Evolutionary conservation across 2,329 filamentous ascomycete species (phyloP), one percentile per base, ranked within the genome.

Genomic region (Colletotrichum spinosum): DNA sequence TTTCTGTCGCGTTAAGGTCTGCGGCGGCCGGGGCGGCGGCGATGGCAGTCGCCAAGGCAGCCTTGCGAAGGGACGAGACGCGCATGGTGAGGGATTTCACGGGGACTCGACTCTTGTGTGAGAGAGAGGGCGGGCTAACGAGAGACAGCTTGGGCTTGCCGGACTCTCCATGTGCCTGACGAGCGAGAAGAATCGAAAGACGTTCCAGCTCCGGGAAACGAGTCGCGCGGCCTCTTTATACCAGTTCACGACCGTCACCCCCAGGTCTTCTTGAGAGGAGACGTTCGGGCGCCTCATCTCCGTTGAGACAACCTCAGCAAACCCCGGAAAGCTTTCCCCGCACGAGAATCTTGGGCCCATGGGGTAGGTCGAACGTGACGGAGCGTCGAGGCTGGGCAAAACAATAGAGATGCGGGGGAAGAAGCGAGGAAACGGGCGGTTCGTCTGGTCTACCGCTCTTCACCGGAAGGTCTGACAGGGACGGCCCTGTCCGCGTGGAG

Each of bases 1-100:
- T 76, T 60, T 78, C 75, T 33, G 70, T 81, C 48, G 76, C 75
- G 60, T 73, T 74, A 67, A 77, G 68, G 51, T 68, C 63, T 4
- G 74, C 75, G 3, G 67, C 41, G 3, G 69, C 72, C 62, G 53
- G 45, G 41, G 33, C 41, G 6, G 60, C 41, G 15, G 60, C 52
- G 11, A 62, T 8, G 35, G 50, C 55, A 17, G 53, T 17, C 15
- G 46, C 56, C 34, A 65, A 39, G 41, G 45, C 60, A 15, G 64
- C 53, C 39, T 39, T 34, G 35, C 57, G 57, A 37, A 62, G 25
- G 51, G 35, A 42, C 13, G 52, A 62, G 57, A 52, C 12, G 45
- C 62, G 57, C 62, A 65, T 65, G 2, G 42, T 42, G 34, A 53
- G 8, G 12, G 13, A 8, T 39, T 33, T 44, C 39, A 45, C n/a